Percentiles rank a stretch among this genome's conserved stretches.
phyloP scores from a whole-genome alignment of 805 yeast genomes.

The Kluyveromyces wickerhamii region DNA sequence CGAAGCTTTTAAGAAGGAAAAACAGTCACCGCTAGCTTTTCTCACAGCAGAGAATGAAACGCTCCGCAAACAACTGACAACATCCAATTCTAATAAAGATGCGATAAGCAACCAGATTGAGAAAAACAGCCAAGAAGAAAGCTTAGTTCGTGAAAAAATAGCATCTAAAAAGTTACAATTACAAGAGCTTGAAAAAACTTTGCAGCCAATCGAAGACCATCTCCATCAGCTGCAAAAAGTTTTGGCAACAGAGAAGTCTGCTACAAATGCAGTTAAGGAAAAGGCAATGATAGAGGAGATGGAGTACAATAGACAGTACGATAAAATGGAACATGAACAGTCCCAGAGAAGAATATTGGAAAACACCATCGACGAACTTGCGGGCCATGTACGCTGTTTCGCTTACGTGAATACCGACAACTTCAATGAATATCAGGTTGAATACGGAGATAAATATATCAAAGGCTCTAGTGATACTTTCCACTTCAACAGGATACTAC shows the following conservation, averaged over 20 bases:
- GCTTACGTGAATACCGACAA: conserved; percentile 14
- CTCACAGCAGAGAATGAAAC: conserved; percentile 12
- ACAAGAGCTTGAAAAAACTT: conserved; percentile 6
- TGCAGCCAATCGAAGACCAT: conserved; percentile 16
- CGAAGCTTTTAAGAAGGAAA: conserved; percentile 15
- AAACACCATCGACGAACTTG: conserved; percentile 38
- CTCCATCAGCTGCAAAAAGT: conserved; percentile 18
- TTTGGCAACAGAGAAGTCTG: conserved; percentile 13
- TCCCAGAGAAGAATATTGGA: conserved; percentile 38
- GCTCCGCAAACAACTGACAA: conserved; percentile 10
- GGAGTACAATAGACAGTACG: conserved; percentile 18
- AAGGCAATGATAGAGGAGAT: conserved; percentile 16
- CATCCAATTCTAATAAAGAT: conserved; percentile 13
- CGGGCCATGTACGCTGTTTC: conserved; percentile 29
- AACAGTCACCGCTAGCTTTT: conserved; percentile 20
- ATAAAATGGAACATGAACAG: conserved; percentile 31
- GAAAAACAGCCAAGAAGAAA: conserved; percentile 13
- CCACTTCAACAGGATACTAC: conserved; percentile 19
- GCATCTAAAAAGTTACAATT: conserved; percentile 8
- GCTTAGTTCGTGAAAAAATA: conserved; percentile 10
- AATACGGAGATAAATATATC: conserved; percentile 14
- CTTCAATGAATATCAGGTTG: conserved; percentile 7
- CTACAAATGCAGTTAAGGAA: conserved; percentile 17
- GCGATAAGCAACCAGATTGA: conserved; percentile 16
- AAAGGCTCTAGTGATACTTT: conserved; percentile 4